Evolutionary conservation across 306 rosid species (phyloP), one percentile per base, ranked within the genome.

Genomic region (Morella rubra): DNA sequence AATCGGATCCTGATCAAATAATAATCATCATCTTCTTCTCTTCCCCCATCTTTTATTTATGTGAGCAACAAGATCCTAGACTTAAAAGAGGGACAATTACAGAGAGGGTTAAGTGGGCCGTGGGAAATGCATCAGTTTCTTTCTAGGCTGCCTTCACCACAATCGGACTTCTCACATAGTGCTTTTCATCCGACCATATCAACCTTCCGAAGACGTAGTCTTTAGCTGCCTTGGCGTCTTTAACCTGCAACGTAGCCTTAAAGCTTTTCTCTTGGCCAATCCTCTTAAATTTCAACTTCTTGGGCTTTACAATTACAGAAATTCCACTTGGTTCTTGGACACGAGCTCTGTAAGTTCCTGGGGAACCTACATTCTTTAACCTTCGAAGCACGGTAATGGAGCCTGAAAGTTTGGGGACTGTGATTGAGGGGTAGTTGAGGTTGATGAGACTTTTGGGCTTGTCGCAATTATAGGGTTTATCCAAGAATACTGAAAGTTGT

Each of bases 361-460:
- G 91, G 68, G 80, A 60, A 71, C 97, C 97, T 15, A 94, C 98
- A 51, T 90, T 92, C 76, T 90, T 94, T 46, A 94, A 41, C 32
- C 66, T 89, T 82, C 97, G 84, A 74, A 65, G 85, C 18, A 94
- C 80, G 8, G 74, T 86, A 44, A 88, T 78, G 7, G 95, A 85
- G n/a, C 82, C 73, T 1, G 87, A 75, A 76, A 94, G 90, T 9
- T 77, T 77, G 14, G 95, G 95, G 75, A 92, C 93, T 19, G 95
- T 84, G 78, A 94, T 89, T 71, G 98, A 92, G 41, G 98, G 98
- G 72, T 90, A 81, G 81, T 94, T 94, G 64, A 92, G 91, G 84
- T 92, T 76, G 42, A 82, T 80, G 78, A 80, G 79, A 74, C 74
- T 83, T 3, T 86, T 75, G 6, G 73, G 82, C 75, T 79, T 82